Base-by-base conservation (phyloP, 1,139 yeast species). In the Geotrichum candidum region DNA sequence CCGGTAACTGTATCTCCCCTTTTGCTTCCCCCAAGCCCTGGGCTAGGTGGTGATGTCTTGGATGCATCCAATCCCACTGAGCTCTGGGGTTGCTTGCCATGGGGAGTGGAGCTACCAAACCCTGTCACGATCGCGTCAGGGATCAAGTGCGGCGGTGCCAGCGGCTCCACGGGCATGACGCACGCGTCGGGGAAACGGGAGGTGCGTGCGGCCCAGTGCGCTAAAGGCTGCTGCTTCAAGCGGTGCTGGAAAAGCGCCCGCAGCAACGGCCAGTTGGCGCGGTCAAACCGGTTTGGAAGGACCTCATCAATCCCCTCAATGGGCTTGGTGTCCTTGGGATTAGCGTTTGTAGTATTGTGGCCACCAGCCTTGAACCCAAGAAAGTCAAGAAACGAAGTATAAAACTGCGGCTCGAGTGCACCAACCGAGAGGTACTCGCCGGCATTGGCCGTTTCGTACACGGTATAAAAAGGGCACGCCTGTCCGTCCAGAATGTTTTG, bases 321-420 rank as follows among this genome's bases (percentile, higher is more conserved):
- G 18, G 13, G 3, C 18, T 35, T 10, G 11, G 2, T 23, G 57
- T 15, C 35, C 27, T 31, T 41, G 33, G 18, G 31, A 9, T 29
- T 7, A 11, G 3, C 54, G 13, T 51, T 23, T 25, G 29, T 35
- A 35, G 2, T 15, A 4, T 35, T 35, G 5, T n/a, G 41, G 41
- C 33, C 10, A 5, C 10, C n/a, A 15, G 50, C 31, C 22, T 60
- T 59, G 33, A 62, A 27, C 25, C 59, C 57, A 33, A 58, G 45
- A 61, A 66, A 33, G 50, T 65, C 54, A 7, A 64, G 53, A 22
- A 66, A 61, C 33, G 58, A 56, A 1, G 46, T 51, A 58, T 65
- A 67, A 41, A 67, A 67, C 57, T 67, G 67, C 23, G 67, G 69
- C 46, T 67, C 69, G 5, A 67, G 61, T 3, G 68, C 64, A 1